Conservation (phyloP, 192 early-diverging fungal genomes). For the Coemansia umbellata region DNA sequence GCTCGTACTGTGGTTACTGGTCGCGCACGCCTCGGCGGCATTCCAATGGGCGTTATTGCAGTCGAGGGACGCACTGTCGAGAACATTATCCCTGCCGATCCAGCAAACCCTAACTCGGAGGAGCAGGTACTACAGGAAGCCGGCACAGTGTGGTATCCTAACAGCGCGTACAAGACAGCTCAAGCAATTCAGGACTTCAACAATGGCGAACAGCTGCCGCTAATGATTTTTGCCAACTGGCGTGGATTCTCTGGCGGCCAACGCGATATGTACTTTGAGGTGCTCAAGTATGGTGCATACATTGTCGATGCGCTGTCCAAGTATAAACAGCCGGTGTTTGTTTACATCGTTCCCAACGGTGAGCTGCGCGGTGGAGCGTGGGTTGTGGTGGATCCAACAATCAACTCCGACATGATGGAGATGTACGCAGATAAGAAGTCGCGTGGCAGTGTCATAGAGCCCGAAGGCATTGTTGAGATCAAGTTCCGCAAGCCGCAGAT, state of each 20-base stretch:
- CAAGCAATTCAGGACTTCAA: constrained; percentile 99
- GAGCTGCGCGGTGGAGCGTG: constrained; percentile 98
- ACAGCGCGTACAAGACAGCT: constrained; percentile 98
- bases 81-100: constrained; percentile 88
- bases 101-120: constrained; percentile 82
- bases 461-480: constrained; percentile 96
- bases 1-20: constrained; percentile 94
- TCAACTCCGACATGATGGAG: constrained; percentile 98
- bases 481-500: constrained; percentile 95
- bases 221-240: constrained; percentile 99
- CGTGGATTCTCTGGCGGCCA: constrained; percentile 99
- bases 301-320: constrained; percentile 96
- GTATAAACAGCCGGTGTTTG: constrained; percentile 97
- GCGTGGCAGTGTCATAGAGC: constrained; percentile 94
- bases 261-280: constrained; percentile 97
- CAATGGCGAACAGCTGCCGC: constrained; percentile 95
- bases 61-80: constrained; percentile 96
- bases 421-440: constrained; percentile 95
- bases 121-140: constrained; percentile 90
- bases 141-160: constrained; percentile 97
- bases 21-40: constrained; percentile 91
- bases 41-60: constrained; percentile 94
- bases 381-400: constrained; percentile 96
- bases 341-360: constrained; percentile 91
- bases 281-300: constrained; percentile 94